Evolutionary conservation across 148 eudicot genomes (phyloP).

Genomic region (Silene conica): DNA sequence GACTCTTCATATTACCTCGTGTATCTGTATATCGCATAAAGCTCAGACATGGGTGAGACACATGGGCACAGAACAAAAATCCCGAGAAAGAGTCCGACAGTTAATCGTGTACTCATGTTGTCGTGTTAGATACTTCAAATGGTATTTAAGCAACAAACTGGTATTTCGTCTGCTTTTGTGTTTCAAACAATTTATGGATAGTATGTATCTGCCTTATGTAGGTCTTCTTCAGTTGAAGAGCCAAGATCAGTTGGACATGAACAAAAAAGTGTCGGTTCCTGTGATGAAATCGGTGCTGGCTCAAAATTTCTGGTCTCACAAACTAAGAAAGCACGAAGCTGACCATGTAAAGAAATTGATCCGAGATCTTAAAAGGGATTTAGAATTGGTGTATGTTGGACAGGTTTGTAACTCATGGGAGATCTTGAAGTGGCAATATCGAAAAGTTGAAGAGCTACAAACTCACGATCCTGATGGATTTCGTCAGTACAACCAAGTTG

Average conservation of each 20-base stretch:
- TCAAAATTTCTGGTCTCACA: slow-evolving; percentile 51
- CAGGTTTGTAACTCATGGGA: slow-evolving; percentile 91
- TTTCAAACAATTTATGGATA: not conserved
- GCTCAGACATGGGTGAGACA: no score
- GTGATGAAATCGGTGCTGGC: slow-evolving; percentile 38
- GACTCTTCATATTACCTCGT: not conserved
- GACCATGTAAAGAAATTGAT: slow-evolving; percentile 57
- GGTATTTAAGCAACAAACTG: no score
- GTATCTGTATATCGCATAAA: no score
- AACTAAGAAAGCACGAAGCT: slow-evolving; percentile 44
- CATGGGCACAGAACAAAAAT: not conserved
- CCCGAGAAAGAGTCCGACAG: not conserved
- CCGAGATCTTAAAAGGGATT: slow-evolving; percentile 48
- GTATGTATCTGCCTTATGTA: slow-evolving; percentile 12
- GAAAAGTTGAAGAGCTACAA: slow-evolving; percentile 46
- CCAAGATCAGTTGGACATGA: slow-evolving; percentile 31
- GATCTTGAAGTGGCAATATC: slow-evolving; percentile 70
- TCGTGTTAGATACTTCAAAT: no score
- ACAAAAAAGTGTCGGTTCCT: slow-evolving; percentile 44
- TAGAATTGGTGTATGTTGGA: slow-evolving; percentile 70
- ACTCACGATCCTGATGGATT: slow-evolving; percentile 41
- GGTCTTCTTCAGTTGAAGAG: slow-evolving; percentile 72
- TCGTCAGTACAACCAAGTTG: slow-evolving; percentile 50
- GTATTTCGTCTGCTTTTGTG: no score
- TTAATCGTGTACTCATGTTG: not conserved